A percentile compares a stretch with the other conserved stretches of the same genome.
Conservation (phyloP, 148 eudicot genomes). For the Rhododendron vialii region DNA sequence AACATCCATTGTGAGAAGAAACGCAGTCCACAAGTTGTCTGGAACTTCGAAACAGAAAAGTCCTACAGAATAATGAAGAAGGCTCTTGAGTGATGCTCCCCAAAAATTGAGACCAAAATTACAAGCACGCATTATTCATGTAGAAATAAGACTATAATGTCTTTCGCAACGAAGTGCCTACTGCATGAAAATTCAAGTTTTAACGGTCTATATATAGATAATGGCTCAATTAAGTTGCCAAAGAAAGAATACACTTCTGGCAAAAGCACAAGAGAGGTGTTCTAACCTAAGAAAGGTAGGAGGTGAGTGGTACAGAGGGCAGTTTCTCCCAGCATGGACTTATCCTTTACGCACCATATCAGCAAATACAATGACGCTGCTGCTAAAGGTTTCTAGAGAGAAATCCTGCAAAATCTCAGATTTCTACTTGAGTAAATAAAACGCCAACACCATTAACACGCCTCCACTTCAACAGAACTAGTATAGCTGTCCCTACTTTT, state of each 20-base stretch:
- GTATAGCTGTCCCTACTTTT: neutral
- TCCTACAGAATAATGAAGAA: conserved; percentile 37
- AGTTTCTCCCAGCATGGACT: conserved; percentile 18
- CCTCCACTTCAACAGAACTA: neutral
- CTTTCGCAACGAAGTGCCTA: neutral
- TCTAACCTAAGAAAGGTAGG: conserved; percentile 44
- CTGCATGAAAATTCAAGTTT: neutral
- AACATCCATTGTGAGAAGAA: conserved; percentile 54
- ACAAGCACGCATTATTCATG: neutral
- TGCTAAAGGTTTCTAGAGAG: conserved; percentile 56
- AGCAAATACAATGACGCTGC: conserved; percentile 46
- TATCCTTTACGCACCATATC: conserved; percentile 45
- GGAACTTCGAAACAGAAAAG: conserved; percentile 55
- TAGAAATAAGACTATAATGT: neutral
- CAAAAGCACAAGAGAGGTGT: conserved; percentile 17
- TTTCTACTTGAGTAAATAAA: conserved; percentile 8
- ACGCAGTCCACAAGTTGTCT: conserved; percentile 37
- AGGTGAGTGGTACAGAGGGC: conserved; percentile 17
- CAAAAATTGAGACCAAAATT: neutral
- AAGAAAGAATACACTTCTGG: neutral
- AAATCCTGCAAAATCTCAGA: conserved; percentile 67
- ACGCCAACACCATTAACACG: conserved; percentile 3
- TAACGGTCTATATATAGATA: neutral
- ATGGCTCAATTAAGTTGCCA: neutral
- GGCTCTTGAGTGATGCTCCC: conserved; percentile 4